phyloP scores from a whole-genome alignment of 1,139 yeast genomes.

The Protomyces inouyei region DNA sequence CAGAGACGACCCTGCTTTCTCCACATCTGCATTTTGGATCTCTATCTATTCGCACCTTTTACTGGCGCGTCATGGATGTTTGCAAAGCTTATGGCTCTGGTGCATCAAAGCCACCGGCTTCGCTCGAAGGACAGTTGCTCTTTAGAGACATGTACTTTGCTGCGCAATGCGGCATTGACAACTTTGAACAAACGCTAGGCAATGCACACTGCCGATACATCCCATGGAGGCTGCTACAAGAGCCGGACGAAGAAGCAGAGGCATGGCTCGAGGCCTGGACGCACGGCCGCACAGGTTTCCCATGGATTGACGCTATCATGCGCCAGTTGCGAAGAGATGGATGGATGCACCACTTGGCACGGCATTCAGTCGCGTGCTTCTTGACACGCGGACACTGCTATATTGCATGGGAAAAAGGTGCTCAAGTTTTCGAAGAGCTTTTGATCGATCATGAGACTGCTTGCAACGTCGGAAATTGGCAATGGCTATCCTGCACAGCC shows the following conservation, averaged over 20 bases:
- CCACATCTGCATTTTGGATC: slow-evolving; percentile 25
- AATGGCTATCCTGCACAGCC: slow-evolving; percentile 25
- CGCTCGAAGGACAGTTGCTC: slow-evolving; percentile 20
- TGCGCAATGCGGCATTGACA: slow-evolving; percentile 15
- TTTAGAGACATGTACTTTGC: slow-evolving; percentile 28
- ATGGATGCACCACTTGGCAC: slow-evolving; percentile 26
- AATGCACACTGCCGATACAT: slow-evolving; percentile 24
- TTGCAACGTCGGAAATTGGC: slow-evolving; percentile 26
- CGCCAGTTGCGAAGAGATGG: slow-evolving; percentile 23
- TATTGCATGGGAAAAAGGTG: slow-evolving; percentile 26
- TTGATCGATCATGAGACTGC: slow-evolving; percentile 26
- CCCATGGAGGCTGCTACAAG: slow-evolving; percentile 18
- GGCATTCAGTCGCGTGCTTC: slow-evolving; percentile 26
- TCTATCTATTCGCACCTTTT: slow-evolving; percentile 19
- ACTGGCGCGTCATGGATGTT: slow-evolving; percentile 20
- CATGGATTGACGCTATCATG: slow-evolving; percentile 28
- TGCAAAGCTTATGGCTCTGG: slow-evolving; percentile 13
- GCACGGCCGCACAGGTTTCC: slow-evolving; percentile 24
- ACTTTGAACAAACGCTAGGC: slow-evolving; percentile 21
- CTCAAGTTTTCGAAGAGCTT: slow-evolving; percentile 25
- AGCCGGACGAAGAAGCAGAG: slow-evolving; percentile 12
- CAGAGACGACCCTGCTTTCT: slow-evolving; percentile 22
- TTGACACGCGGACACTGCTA: slow-evolving; percentile 27
- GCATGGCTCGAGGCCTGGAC: slow-evolving; percentile 20
- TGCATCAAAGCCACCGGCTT: slow-evolving; percentile 16